phyloP scores from a whole-genome alignment of 176 grass and related monocot genomes.

The Bothriochloa decipiens region DNA sequence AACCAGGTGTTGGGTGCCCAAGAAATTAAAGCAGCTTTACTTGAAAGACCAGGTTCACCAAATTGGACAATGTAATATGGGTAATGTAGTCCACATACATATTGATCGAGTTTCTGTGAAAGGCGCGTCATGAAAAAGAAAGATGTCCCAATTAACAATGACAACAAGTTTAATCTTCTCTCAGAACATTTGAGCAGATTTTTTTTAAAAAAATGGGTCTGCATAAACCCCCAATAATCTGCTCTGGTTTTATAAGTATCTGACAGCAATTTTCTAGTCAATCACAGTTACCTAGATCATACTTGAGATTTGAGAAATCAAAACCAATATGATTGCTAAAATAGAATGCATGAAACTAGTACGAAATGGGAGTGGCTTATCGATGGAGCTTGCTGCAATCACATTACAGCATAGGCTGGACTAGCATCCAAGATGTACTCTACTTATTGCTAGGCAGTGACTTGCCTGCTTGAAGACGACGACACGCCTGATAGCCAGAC shows the following conservation, averaged over 20 bases:
- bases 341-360: background rate
- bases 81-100: background rate
- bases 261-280: background rate
- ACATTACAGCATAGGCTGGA: background rate
- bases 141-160: background rate
- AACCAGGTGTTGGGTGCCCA: background rate
- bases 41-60: conserved; percentile 2
- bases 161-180: background rate
- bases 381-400: background rate
- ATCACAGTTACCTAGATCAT: background rate
- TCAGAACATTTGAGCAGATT: background rate
- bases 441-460: background rate
- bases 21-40: conserved; percentile 20
- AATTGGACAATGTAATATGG: background rate
- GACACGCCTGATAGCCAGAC: background rate
- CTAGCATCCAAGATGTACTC: background rate
- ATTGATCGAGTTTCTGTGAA: background rate
- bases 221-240: background rate
- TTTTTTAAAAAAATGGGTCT: background rate
- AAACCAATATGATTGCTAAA: background rate
- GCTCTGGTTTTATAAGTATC: background rate
- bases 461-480: background rate
- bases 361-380: background rate
- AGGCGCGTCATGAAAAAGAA: background rate
- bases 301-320: background rate